A percentile compares a stretch with the other conserved stretches of the same genome.
phyloP scores from a whole-genome alignment of 352 stramenopile species.

The Globisporangium parvum region DNA sequence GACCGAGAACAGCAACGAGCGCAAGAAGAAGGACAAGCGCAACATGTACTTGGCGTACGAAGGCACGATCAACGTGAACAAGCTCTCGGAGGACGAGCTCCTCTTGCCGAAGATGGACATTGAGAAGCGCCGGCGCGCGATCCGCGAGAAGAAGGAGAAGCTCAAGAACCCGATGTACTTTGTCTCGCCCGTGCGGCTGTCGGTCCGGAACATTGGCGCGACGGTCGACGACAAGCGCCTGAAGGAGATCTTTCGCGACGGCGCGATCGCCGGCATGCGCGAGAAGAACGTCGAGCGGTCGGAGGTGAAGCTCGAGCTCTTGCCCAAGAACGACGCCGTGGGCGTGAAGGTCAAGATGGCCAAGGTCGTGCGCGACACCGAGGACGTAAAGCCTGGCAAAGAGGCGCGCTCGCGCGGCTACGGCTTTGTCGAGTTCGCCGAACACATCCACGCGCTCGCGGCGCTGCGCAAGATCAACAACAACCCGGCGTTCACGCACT shows the following conservation, averaged over 20 bases:
- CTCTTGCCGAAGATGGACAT: slow-evolving; percentile 90
- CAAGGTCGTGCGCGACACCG: slow-evolving; percentile 77
- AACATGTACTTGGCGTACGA: slow-evolving; percentile 96
- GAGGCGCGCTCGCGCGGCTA: slow-evolving; percentile 59
- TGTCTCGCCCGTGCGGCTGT: slow-evolving; percentile 92
- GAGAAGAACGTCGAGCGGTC: slow-evolving; percentile 69
- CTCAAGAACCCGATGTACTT: slow-evolving; percentile 97
- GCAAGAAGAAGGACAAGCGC: slow-evolving; percentile 88
- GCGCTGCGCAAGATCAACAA: slow-evolving; percentile 96
- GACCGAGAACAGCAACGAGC: slow-evolving; percentile 46
- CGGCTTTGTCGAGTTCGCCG: slow-evolving; percentile 97
- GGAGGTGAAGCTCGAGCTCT: slow-evolving; percentile 73
- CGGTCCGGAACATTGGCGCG: slow-evolving; percentile 90
- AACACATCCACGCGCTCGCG: slow-evolving; percentile 95
- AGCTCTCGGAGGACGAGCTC: slow-evolving; percentile 82
- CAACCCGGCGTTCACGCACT: slow-evolving; percentile 88
- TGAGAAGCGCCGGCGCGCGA: slow-evolving; percentile 89
- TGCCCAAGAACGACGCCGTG: slow-evolving; percentile 25
- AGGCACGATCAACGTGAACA: slow-evolving; percentile 91
- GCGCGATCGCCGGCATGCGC: slow-evolving; percentile 61
- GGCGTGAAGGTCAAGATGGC: slow-evolving; percentile 76
- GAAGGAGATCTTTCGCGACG: slow-evolving; percentile 86
- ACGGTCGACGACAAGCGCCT: slow-evolving; percentile 88
- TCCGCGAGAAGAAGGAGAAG: slow-evolving; percentile 96
- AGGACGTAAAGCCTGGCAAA: slow-evolving; percentile 56